A percentile compares a stretch with the other conserved stretches of the same genome.
phyloP scores from a whole-genome alignment of 2,329 filamentous ascomycete genomes.

The Pyrenophora graminea region DNA sequence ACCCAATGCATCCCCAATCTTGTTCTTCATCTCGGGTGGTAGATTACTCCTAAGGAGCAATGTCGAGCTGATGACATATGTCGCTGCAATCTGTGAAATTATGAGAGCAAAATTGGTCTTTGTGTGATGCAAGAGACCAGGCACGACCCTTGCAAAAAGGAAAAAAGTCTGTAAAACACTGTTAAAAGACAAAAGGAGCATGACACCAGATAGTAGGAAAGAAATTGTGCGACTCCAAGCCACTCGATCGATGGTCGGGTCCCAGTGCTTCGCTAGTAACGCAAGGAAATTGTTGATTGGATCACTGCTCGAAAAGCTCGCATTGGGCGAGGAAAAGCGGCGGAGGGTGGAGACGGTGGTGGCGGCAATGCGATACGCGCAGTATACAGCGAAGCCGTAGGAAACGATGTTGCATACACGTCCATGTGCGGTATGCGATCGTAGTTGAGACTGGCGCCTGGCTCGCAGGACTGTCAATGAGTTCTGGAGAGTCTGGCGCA shows the following conservation, averaged over 20 bases:
- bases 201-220: slow-evolving; percentile 80
- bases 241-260: slow-evolving; percentile 77
- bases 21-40: slow-evolving; percentile 74
- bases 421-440: slow-evolving; percentile 69
- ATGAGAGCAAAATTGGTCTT: slow-evolving; percentile 79
- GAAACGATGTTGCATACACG: slow-evolving; percentile 66
- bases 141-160: slow-evolving; percentile 76
- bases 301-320: slow-evolving; percentile 70
- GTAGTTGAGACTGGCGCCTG: slow-evolving; percentile 66
- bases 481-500: slow-evolving; percentile 72
- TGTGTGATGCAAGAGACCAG: slow-evolving; percentile 70
- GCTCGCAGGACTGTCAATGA: slow-evolving; percentile 67
- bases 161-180: slow-evolving; percentile 84
- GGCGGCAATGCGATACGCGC: slow-evolving; percentile 78
- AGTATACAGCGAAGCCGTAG: slow-evolving; percentile 78
- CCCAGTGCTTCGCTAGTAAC: slow-evolving; percentile 79
- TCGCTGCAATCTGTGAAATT: slow-evolving; percentile 78
- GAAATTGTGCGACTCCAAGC: slow-evolving; percentile 86
- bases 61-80: slow-evolving; percentile 82
- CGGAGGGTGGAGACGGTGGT: slow-evolving; percentile 71
- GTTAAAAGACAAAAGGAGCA: slow-evolving; percentile 79
- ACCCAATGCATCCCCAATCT: slow-evolving; percentile 76
- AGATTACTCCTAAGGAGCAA: slow-evolving; percentile 78
- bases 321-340: slow-evolving; percentile 56
- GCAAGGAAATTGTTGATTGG: slow-evolving; percentile 84